Evolutionary conservation across 2,329 filamentous ascomycete species (phyloP), one percentile per base, ranked within the genome.

Genomic region (Gremmenia infestans): DNA sequence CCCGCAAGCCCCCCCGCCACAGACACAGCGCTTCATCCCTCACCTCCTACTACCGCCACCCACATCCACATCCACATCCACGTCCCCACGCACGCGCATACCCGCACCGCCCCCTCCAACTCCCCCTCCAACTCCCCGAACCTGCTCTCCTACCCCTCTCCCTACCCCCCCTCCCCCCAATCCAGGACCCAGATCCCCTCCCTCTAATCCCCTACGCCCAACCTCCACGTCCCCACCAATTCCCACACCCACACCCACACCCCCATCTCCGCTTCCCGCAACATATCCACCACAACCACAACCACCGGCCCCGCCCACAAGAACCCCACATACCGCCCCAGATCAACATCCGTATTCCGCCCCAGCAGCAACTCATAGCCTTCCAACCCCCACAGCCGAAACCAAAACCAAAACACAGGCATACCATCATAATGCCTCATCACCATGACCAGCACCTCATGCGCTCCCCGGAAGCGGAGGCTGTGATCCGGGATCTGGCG

Each of bases 381-480:
- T 5, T 25, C 23, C 3, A 32, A 14, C 22, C 12, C 22, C 47
- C 53, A 25, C 23, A 19, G 35, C 40, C 25, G 12, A 47, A 19
- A 4, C 12, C n/a, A 28, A n/a, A 9, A 22, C 28, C 17, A 12
- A 25, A 25, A 25, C 6, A 25, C 23, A 25, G 23, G 6, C 23
- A 25, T 5, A 25, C 3, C 5, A 7, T 25, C 5, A 25, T 25
- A 3, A 25, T 25, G 23, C 23, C 23, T 5, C 23, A 25, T 25
- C 23, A 25, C 6, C 23, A 25, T 25, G 23, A 25, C 4, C 23
- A 25, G 6, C 23, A 25, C 5, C 23, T 25, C 11, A 49, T 54
- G 14, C 47, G 56, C 2, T 39, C 43, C 7, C 39, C 42, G n/a
- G 50, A 59, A 15, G 12, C 48, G 8, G 52, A 56, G 36, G 54